Base-by-base conservation (phyloP, 768 basidiomycete genomes). In the Tylopilus sp. region DNA sequence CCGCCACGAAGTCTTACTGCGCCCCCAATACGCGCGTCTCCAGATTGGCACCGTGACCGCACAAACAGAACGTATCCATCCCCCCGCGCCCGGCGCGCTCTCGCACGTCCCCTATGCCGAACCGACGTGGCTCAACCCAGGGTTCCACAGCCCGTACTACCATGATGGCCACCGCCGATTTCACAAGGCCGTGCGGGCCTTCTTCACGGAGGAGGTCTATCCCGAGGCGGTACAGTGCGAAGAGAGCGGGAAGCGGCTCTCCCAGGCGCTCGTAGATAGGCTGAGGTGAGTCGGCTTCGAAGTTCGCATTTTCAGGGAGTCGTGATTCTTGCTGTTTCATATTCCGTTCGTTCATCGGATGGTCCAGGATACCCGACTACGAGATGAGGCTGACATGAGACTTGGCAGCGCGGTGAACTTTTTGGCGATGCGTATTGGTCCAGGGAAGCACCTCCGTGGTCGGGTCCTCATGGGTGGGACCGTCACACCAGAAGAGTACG, bases 361-460 rank as follows among this genome's bases (percentile, higher is more conserved):
- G 26, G 6, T 10, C 26, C 6, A 1, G 26, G 26, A 28, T 8
- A 10, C 8, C 26, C 26, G 26, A 28, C 6, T 6, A 28, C 26
- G 3, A n/a, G 26, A 18, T 6, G 9, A 11, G 11, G n/a, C 36
- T 45, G 30, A 45, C 10, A 28, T 21, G 13, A 20, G 10, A 25
- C 9, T 5, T 38, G 15, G 23, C 59, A 92, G 91, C 21, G 84
- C 85, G 58, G 70, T 77, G 46, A 76, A 82, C 57, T 57, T 86
- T 44, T 77, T 83, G 52, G 79, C 82, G 13, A 86, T 87, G 85
- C 74, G 84, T 13, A 69, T 84, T 49, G 86, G 86, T 18, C 86
- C 86, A 0, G 93, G 92, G 23, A 89, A 89, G 67, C 93, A 97
- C 61, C 75, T 98, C 21, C 79, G 88, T 66, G 95, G 95, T 7